Evolutionary conservation across 164 flowering plant species (phyloP).

Genomic region (Paratinospora sagittata): DNA sequence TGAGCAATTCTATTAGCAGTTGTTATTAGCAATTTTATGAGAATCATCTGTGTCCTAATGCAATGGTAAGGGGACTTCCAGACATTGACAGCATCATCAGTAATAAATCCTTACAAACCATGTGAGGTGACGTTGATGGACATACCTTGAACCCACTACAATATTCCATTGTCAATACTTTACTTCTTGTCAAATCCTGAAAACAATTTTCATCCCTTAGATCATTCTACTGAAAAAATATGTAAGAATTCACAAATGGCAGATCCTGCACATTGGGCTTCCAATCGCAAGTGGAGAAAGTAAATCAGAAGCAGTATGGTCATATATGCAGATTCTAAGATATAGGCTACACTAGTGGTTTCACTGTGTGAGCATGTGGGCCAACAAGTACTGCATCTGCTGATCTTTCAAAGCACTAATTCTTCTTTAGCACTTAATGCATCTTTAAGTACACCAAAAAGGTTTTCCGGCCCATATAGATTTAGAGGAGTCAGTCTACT

Average conservation of each 20-base stretch:
- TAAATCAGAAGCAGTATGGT: no score
- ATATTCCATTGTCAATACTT: slow-evolving; percentile 81
- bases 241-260: neutral
- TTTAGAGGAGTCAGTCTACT: neutral
- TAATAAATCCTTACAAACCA: neutral
- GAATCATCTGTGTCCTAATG: no score
- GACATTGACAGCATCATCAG: neutral
- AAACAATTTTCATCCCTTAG: slow-evolving; percentile 18
- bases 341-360: neutral
- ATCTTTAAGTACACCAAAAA: neutral
- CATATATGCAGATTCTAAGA: no score
- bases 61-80: neutral
- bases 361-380: neutral
- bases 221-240: neutral
- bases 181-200: slow-evolving; percentile 76
- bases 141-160: slow-evolving; percentile 72
- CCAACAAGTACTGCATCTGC: neutral
- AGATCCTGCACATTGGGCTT: no score
- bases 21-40: no score
- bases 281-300: no score
- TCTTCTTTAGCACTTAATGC: neutral
- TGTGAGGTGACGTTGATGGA: neutral
- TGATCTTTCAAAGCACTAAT: neutral
- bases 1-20: slow-evolving; percentile 16
- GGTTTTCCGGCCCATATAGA: neutral